These are phyloP conservation scores for Pseudogymnoascus sp. DNA, from an alignment of 2,329 filamentous ascomycete genomes.

Conservation along the genomic window DNA sequence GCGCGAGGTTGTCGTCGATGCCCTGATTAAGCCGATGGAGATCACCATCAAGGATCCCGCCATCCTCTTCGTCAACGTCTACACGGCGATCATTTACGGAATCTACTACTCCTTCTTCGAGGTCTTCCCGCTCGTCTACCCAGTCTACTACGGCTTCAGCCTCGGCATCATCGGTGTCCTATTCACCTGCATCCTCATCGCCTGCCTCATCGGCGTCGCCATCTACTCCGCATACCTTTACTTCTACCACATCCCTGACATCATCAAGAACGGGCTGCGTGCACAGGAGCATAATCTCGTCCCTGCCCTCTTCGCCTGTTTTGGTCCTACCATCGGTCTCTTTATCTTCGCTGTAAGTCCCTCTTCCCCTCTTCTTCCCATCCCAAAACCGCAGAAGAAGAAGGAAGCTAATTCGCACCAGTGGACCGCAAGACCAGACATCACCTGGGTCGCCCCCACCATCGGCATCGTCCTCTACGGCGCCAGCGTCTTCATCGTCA, in stretches of 20 bases:
- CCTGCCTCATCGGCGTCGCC: slow-evolving; percentile 44
- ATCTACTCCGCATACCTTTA: slow-evolving; percentile 46
- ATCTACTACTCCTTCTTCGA: slow-evolving; percentile 60
- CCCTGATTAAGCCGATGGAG: slow-evolving; percentile 53
- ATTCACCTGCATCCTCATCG: slow-evolving; percentile 54
- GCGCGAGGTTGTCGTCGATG: slow-evolving; percentile 42
- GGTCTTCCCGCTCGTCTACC: slow-evolving; percentile 59
- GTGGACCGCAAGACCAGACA: slow-evolving; percentile 42
- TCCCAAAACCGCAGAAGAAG: too few species aligned
- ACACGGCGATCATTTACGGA: slow-evolving; percentile 54
- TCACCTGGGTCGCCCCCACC: slow-evolving; percentile 49
- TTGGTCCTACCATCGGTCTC: slow-evolving; percentile 50
- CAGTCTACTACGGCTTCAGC: slow-evolving; percentile 51
- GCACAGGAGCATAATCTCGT: slow-evolving; percentile 47
- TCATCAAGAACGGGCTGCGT: slow-evolving; percentile 41
- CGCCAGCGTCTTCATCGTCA: slow-evolving; percentile 44
- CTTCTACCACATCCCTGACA: slow-evolving; percentile 45
- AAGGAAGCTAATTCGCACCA: too few species aligned
- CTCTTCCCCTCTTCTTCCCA: too few species aligned
- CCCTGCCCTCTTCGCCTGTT: slow-evolving; percentile 45
- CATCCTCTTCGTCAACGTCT: slow-evolving; percentile 54
- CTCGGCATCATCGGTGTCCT: slow-evolving; percentile 51
- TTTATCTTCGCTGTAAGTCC: slow-evolving; percentile 44
- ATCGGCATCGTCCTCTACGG: slow-evolving; percentile 52
- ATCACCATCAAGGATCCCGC: slow-evolving; percentile 56